Conservation (phyloP, 2,329 filamentous ascomycete genomes). For the Claviceps digitariae region DNA sequence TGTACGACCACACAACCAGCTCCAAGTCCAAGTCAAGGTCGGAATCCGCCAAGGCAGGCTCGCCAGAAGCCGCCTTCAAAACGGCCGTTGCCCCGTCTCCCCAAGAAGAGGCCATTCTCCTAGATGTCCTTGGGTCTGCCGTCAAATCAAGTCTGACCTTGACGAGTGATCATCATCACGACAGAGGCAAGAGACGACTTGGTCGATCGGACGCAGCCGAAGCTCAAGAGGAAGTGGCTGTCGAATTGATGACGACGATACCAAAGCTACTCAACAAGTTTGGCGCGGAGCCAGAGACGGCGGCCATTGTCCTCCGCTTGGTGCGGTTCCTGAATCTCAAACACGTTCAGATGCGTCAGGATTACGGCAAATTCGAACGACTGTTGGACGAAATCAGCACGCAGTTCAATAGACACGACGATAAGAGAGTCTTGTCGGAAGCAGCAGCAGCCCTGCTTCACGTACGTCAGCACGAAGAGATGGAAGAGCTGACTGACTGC, state of each 20-base stretch:
- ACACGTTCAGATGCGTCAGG: slow-evolving; percentile 83
- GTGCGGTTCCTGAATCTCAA: slow-evolving; percentile 78
- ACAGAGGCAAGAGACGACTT: slow-evolving; percentile 42
- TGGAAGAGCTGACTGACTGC: slow-evolving; percentile 70
- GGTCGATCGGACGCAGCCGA: slow-evolving; percentile 53
- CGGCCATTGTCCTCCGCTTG: slow-evolving; percentile 70
- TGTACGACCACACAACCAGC: slow-evolving; percentile 76
- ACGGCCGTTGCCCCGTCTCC: slow-evolving; percentile 58
- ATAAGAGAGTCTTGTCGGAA: slow-evolving; percentile 72
- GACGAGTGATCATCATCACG: slow-evolving; percentile 53
- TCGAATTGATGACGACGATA: slow-evolving; percentile 64
- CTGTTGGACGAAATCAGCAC: slow-evolving; percentile 84
- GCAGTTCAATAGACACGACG: slow-evolving; percentile 86
- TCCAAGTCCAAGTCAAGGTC: slow-evolving; percentile 36
- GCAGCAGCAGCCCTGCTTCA: slow-evolving; percentile 72
- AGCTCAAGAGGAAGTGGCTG: slow-evolving; percentile 63
- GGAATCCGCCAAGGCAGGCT: slow-evolving; percentile 33
- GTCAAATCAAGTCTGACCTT: slow-evolving; percentile 62
- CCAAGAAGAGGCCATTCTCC: slow-evolving; percentile 68
- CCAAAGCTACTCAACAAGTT: slow-evolving; percentile 86
- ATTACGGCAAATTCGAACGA: slow-evolving; percentile 64
- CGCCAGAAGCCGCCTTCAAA: slow-evolving; percentile 49
- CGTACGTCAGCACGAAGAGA: slow-evolving; percentile 73
- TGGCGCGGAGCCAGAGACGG: slow-evolving; percentile 75
- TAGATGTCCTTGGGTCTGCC: slow-evolving; percentile 75